A percentile compares a stretch with the other conserved stretches of the same genome.
Evolutionary conservation across 2,329 filamentous ascomycete species (phyloP).

Genomic region (Myriosclerotinia duriaeana): DNA sequence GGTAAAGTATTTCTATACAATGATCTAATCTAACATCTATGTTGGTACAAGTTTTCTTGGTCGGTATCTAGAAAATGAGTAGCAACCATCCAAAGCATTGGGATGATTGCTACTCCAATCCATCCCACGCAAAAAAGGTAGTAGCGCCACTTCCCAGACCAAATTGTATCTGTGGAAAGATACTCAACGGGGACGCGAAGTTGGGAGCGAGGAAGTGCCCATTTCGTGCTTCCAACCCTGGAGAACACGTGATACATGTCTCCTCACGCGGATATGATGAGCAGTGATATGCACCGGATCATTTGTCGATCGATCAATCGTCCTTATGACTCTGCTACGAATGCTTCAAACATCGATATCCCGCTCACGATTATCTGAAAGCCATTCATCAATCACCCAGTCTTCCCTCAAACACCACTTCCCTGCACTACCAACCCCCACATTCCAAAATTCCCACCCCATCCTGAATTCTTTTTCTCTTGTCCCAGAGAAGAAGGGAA

Average conservation of each 20-base stretch:
- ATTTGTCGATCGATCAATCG: not conserved
- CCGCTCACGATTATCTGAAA: not conserved
- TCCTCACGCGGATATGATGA: not conserved
- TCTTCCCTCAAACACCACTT: constrained; percentile 7
- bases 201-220: not conserved
- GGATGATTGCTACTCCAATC: too few relatives aligned
- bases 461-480: not conserved
- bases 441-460: constrained; percentile 8
- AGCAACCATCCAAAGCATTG: fast-evolving
- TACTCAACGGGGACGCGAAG: not conserved
- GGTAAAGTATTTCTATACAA: not conserved
- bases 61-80: not conserved
- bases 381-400: not conserved
- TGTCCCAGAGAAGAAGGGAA: constrained; percentile 5
- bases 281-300: not conserved
- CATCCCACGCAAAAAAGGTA: fast-evolving
- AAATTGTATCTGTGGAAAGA: not conserved
- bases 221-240: not conserved
- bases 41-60: too few relatives aligned
- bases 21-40: not conserved
- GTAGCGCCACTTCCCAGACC: fast-evolving
- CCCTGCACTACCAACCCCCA: constrained; percentile 7
- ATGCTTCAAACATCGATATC: not conserved
- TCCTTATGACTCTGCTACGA: too few relatives aligned
- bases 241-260: not conserved